Base-by-base conservation (phyloP, 768 basidiomycete genomes). In the Trametes maxima region DNA sequence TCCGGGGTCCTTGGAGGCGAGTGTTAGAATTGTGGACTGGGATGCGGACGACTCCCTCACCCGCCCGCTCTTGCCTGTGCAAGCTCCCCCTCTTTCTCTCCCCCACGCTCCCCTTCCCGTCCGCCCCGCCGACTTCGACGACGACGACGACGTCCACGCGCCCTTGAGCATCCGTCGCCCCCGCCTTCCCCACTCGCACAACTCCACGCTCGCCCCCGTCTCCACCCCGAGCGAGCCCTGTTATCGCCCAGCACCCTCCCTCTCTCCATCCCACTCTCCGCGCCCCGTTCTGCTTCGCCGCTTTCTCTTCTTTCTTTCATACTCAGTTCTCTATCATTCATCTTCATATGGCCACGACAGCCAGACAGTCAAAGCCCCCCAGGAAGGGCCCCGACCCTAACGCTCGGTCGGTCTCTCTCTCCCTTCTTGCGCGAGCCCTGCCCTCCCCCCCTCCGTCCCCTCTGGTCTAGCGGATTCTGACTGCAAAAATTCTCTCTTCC, bases 361-460 rank as follows among this genome's bases (percentile, higher is more conserved):
- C 85, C 69, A 81, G 89, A 74, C 85, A 83, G 75, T 72, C 82
- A 65, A 91, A 89, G 76, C 79, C 81, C 55, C 69, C 80, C 61
- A 83, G 84, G 76, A 90, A 86, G 73, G 86, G 85, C 52, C 77
- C 83, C 65, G 88, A 89, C 66, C 75, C 82, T 56, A 55, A 72
- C 64, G 65, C 77, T 73, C 76, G 80, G 85, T 79, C 76, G 42
- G 49, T 58, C 19, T 49, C 57, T 49, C 57, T 49, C 63, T 58
- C 14, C 19, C 19, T 24, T 47, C 58, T 45, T 56, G 57, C 57
- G 39, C 51, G 39, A 35, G 33, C 52, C 25, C 55, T 42, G 62
- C 55, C 16, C 14, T 28, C 53, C 17, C 46, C 42, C 24, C 25
- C 46, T 39, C 24, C 37, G 25, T 62, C 64, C 12, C 33, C 44